phyloP scores from a whole-genome alignment of 805 yeast species.

The Tetrapisispora arboricola region DNA sequence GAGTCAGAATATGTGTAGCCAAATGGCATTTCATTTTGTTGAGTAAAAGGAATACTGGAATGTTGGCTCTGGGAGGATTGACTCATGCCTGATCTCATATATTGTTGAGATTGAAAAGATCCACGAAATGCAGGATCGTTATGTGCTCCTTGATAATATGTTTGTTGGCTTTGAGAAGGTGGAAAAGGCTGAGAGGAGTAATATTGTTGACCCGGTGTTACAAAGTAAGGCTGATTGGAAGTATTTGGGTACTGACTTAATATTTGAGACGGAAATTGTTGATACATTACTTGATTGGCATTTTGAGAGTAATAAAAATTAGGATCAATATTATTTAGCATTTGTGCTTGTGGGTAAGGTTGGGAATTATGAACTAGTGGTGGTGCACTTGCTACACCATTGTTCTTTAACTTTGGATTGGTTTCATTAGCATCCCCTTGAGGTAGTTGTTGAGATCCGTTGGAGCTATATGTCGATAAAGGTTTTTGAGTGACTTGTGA shows the following conservation, averaged over 20 bases:
- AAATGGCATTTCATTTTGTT: not conserved
- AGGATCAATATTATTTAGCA: not conserved
- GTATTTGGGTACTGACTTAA: constrained; percentile 1
- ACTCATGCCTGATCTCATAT: not conserved
- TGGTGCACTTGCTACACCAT: too few species aligned
- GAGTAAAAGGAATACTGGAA: not conserved
- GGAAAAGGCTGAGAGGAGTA: not conserved
- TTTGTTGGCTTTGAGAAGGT: not conserved
- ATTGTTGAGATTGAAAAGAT: too few species aligned
- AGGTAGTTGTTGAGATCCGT: not conserved
- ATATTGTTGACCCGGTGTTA: constrained; percentile 3
- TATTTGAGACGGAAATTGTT: not conserved
- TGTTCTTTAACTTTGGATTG: too few species aligned
- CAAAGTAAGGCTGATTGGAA: too few species aligned
- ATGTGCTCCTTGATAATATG: not conserved
- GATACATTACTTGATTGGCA: not conserved
- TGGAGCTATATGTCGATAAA: too few species aligned
- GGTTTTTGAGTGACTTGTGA: not conserved
- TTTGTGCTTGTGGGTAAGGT: not conserved
- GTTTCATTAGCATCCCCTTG: not conserved
- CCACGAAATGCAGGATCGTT: too few species aligned
- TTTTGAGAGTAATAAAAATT: not conserved
- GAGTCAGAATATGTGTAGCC: not conserved
- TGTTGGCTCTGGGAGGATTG: not conserved
- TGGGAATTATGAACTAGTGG: too few species aligned